Conservation (phyloP, 176 grass and related monocot genomes). For the Microstegium vimineum region DNA sequence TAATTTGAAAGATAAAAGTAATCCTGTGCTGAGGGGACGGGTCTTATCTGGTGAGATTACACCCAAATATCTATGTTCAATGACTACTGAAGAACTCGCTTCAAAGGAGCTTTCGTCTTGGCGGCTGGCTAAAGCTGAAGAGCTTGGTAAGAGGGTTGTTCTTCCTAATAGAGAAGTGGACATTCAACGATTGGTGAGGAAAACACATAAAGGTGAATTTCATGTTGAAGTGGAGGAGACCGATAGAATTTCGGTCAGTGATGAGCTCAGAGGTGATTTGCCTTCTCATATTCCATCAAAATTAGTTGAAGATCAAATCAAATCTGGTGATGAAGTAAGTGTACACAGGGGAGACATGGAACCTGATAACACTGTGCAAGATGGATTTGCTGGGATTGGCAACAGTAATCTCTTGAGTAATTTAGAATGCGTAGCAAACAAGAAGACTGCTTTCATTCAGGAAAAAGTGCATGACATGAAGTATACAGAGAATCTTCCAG, state of each 20-base stretch:
- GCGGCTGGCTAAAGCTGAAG: constrained; percentile 77
- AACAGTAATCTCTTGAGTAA: constrained; percentile 24
- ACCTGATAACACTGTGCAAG: background rate
- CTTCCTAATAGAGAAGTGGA: constrained; percentile 59
- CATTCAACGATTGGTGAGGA: constrained; percentile 54
- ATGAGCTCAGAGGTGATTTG: constrained; percentile 41
- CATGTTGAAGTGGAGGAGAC: constrained; percentile 68
- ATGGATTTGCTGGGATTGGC: constrained; percentile 17
- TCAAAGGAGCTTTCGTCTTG: constrained; percentile 79
- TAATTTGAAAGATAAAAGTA: constrained; percentile 76
- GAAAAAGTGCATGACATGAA: constrained; percentile 55
- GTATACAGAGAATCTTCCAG: constrained; percentile 44
- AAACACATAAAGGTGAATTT: constrained; percentile 91
- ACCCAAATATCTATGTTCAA: constrained; percentile 57
- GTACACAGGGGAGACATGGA: constrained; percentile 6
- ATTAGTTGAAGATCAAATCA: constrained; percentile 24
- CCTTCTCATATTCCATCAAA: constrained; percentile 30
- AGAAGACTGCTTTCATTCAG: constrained; percentile 48
- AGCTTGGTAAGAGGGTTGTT: constrained; percentile 69
- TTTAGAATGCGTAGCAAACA: constrained; percentile 31
- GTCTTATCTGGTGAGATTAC: constrained; percentile 74
- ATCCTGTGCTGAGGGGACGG: constrained; percentile 53
- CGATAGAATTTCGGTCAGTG: constrained; percentile 37
- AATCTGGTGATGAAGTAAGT: constrained; percentile 27
- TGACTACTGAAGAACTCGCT: constrained; percentile 81